Evolutionary conservation across 306 rosid species (phyloP).

Genomic region (Vachellia pachyceras): DNA sequence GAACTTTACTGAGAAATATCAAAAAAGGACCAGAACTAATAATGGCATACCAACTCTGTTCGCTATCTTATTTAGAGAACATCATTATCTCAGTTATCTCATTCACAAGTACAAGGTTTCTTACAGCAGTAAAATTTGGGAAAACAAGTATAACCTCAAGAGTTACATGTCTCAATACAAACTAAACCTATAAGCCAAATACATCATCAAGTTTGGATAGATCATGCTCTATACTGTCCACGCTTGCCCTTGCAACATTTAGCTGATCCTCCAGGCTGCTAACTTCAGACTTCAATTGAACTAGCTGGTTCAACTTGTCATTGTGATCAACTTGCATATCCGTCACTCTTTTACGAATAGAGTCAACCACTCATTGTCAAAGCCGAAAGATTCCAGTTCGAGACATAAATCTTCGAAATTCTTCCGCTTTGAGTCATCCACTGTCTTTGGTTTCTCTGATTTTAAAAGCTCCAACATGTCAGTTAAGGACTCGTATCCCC

Average conservation of each 20-base stretch:
- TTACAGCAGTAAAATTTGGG: too few species aligned
- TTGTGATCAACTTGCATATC: background rate
- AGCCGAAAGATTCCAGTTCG: background rate
- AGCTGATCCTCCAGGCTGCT: background rate
- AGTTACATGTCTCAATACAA: background rate
- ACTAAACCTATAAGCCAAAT: background rate
- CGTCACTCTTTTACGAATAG: background rate
- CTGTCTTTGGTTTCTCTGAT: background rate
- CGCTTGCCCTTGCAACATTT: background rate
- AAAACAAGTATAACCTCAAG: background rate
- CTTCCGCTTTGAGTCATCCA: background rate
- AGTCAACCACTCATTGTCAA: conserved; percentile 1
- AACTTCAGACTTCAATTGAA: background rate
- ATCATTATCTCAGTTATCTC: background rate
- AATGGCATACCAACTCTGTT: too few species aligned
- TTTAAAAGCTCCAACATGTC: background rate
- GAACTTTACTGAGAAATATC: background rate
- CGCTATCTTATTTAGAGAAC: too few species aligned
- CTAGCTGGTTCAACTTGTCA: background rate
- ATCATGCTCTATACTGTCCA: background rate
- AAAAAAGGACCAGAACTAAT: too few species aligned
- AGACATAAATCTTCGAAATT: background rate
- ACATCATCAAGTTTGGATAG: background rate
- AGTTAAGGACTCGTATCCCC: background rate
- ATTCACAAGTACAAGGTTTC: background rate